Conservation (phyloP, 2,329 filamentous ascomycete species). For the Neospermospora avenae region DNA sequence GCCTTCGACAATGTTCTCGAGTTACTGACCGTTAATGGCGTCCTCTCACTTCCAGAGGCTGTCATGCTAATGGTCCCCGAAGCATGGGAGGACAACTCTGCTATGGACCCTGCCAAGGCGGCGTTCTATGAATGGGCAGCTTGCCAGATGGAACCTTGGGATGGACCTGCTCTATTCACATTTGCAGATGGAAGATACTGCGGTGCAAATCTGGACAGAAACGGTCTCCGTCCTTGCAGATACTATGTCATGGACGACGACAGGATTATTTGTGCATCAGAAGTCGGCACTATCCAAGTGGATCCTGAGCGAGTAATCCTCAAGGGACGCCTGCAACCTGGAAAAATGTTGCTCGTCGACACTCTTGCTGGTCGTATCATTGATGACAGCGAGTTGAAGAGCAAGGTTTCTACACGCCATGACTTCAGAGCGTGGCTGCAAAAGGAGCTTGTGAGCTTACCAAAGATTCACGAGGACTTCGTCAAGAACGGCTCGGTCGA, state of each 20-base stretch:
- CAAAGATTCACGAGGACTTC: conserved; percentile 66
- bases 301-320: conserved; percentile 88
- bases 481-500: conserved; percentile 55
- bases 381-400: conserved; percentile 88
- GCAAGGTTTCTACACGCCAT: conserved; percentile 77
- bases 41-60: conserved; percentile 89
- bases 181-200: conserved; percentile 97
- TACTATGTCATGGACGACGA: conserved; percentile 98
- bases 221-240: conserved; percentile 90
- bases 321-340: conserved; percentile 90
- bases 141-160: conserved; percentile 99
- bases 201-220: conserved; percentile 93
- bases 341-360: conserved; percentile 94
- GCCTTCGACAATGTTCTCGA: conserved; percentile 97
- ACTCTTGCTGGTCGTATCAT: conserved; percentile 89
- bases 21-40: conserved; percentile 89
- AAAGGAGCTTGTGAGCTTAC: conserved; percentile 77
- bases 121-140: conserved; percentile 99
- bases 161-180: conserved; percentile 93
- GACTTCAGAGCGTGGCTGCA: conserved; percentile 90
- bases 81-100: conserved; percentile 90
- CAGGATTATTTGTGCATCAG: conserved; percentile 93
- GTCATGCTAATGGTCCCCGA: conserved; percentile 99
- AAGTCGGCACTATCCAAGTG: conserved; percentile 89
- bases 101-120: conserved; percentile 92